Conservation (phyloP, 2,329 filamentous ascomycete species). For the Fusarium newnesense region DNA sequence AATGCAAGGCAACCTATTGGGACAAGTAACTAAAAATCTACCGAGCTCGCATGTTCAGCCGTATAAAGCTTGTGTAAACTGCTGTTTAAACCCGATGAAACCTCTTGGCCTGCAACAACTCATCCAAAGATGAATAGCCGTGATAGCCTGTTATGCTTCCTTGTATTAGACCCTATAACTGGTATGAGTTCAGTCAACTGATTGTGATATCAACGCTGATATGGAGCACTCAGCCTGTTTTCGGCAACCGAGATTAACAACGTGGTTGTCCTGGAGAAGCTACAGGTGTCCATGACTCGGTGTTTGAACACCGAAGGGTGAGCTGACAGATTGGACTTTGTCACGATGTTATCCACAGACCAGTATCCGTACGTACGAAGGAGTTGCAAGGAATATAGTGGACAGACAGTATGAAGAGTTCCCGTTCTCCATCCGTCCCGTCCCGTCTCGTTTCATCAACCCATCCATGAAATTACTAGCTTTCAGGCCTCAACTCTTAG, state of each 20-base stretch:
- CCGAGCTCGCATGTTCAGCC: constrained; percentile 1
- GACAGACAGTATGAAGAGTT: constrained; percentile 1
- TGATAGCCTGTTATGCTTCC: constrained; percentile 4
- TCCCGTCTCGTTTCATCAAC: constrained; percentile 29
- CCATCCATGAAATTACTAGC: constrained; percentile 1
- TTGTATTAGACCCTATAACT: not conserved
- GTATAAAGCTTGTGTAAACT: not conserved
- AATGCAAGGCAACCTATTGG: constrained; percentile 13
- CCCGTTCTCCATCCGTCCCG: constrained; percentile 18
- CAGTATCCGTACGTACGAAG: not conserved
- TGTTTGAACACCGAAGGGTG: not conserved
- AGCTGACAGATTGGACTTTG: constrained; percentile 9
- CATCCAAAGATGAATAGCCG: not conserved
- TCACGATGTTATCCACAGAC: constrained; percentile 8
- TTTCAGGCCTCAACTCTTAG: constrained; percentile 1
- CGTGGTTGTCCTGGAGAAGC: not conserved
- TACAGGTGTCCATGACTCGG: constrained; percentile 8
- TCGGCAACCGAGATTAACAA: constrained; percentile 8
- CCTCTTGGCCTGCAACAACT: not conserved
- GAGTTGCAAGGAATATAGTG: not conserved
- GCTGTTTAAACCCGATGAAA: not conserved
- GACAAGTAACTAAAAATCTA: not conserved
- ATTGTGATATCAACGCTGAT: not conserved
- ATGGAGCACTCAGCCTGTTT: not conserved
- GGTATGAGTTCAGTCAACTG: not conserved